phyloP scores from a whole-genome alignment of 768 basidiomycete species.

The Cyclocybe aegerita region DNA sequence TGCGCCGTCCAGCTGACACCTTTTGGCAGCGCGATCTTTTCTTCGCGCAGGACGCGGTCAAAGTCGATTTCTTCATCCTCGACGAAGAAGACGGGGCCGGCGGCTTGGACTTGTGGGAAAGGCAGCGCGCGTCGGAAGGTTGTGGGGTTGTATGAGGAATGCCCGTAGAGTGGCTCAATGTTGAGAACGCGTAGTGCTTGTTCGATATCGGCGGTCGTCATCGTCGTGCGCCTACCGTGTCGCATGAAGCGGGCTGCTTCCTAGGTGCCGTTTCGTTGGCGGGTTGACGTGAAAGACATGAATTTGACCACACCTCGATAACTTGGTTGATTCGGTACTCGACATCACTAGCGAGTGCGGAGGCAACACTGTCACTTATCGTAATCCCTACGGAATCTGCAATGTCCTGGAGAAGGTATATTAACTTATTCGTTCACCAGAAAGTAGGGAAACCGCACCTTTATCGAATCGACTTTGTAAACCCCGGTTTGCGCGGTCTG shows the following conservation, averaged over 20 bases:
- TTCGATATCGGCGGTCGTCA: conserved; percentile 90
- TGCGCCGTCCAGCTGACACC: conserved; percentile 90
- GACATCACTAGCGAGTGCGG: conserved; percentile 89
- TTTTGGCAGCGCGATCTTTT: conserved; percentile 79
- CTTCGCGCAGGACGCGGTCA: conserved; percentile 83
- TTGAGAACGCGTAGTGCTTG: conserved; percentile 92
- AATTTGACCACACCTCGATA: conserved; percentile 62
- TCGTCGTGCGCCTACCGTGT: conserved; percentile 85
- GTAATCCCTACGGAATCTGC: conserved; percentile 85
- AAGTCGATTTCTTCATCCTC: conserved; percentile 99
- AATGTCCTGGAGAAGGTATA: conserved; percentile 61
- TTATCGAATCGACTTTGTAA: conserved; percentile 63
- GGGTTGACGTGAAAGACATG: not conserved
- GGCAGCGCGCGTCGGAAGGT: conserved; percentile 61
- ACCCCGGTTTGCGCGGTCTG: conserved; percentile 57
- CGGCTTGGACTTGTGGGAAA: conserved; percentile 46
- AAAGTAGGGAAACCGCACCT: conserved; percentile 35
- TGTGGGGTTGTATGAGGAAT: conserved; percentile 63
- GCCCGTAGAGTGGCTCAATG: conserved; percentile 94
- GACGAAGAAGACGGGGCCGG: conserved; percentile 84
- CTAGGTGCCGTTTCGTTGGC: conserved; percentile 34
- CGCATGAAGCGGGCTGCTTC: conserved; percentile 98
- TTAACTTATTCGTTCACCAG: conserved; percentile 1
- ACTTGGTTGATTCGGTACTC: conserved; percentile 97
- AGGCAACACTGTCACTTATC: conserved; percentile 79